Base-by-base conservation (phyloP, 495 filamentous ascomycete species). In the Lophium mytilinum region DNA sequence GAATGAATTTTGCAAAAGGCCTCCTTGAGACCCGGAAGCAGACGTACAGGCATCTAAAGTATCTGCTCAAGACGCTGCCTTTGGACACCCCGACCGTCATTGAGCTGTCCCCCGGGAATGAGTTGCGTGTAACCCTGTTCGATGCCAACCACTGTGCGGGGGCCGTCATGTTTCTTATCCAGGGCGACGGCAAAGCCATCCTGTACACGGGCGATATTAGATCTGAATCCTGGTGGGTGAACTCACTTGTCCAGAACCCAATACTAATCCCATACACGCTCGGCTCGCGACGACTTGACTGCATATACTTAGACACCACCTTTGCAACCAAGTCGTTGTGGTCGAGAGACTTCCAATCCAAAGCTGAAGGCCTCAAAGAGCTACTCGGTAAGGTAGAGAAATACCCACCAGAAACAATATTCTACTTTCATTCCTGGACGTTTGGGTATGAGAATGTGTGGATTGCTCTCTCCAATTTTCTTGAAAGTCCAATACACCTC, bases 181-280 rank as follows among this genome's bases (percentile, higher is more conserved):
- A 96, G 67, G 83, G 82, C 4, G 68, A 82, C 51, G 80, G 79
- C 7, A 91, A 87, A 52, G 84, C 89, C 8, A 78, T 91, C 12
- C 75, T 96, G 0, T 97, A 96, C 64, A 95, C 91, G 0, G 92
- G 91, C n/a, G 91, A 96, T 67, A 88, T 95, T 41, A 78, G 92
- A 67, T 84, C 84, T 15, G 84, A 88, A 61, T 58, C 68, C 17
- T 88, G 85, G 85, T 87, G 83, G 83, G 75, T 87, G 4, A 75
- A 78, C 45, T 75, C 77, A 34, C 71, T 96, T 21, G 71, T 75
- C 0, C 80, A 86, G 42, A 83, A 89, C 60, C 92, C 90, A 0
- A 64, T 83, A 18, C 66, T 96, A 42, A 73, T 94, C 19, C 86
- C 91, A 49, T 96, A 90, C 64, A 78, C 85, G 0, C 71, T 79